These are phyloP conservation scores for Cydonia oblonga DNA, from an alignment of 331 rosid genomes.

Conservation along the genomic window DNA sequence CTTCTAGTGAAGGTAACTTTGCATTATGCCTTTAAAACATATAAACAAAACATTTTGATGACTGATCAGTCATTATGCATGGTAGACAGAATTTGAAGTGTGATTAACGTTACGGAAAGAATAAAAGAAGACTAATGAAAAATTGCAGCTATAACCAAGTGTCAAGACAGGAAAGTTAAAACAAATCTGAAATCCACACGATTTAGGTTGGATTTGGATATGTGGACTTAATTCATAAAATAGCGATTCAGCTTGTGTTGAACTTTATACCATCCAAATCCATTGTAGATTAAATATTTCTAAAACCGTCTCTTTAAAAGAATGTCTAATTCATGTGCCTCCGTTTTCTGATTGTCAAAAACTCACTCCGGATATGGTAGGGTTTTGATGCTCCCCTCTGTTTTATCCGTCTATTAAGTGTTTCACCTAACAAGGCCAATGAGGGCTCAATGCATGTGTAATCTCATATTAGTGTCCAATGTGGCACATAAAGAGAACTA, in stretches of 20 bases:
- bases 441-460: neutral
- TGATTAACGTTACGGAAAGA: neutral
- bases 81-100: neutral
- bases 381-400: neutral
- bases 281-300: neutral
- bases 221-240: no score
- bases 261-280: neutral
- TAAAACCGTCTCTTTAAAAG: neutral
- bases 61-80: neutral
- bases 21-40: neutral
- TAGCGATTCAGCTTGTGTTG: no score
- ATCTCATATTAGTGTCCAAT: neutral
- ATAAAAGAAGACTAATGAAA: neutral
- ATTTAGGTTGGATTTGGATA: no score
- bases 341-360: neutral
- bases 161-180: neutral
- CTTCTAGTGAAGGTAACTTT: conserved; percentile 63
- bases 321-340: neutral
- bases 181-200: no score
- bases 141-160: neutral
- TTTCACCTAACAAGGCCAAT: no score
- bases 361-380: neutral
- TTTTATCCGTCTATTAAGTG: no score
- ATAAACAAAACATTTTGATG: neutral
- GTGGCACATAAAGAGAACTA: neutral